Percentiles rank a stretch among this genome's conserved stretches.
Conservation (phyloP, 768 basidiomycete genomes). For the Heimioporus sp. region DNA sequence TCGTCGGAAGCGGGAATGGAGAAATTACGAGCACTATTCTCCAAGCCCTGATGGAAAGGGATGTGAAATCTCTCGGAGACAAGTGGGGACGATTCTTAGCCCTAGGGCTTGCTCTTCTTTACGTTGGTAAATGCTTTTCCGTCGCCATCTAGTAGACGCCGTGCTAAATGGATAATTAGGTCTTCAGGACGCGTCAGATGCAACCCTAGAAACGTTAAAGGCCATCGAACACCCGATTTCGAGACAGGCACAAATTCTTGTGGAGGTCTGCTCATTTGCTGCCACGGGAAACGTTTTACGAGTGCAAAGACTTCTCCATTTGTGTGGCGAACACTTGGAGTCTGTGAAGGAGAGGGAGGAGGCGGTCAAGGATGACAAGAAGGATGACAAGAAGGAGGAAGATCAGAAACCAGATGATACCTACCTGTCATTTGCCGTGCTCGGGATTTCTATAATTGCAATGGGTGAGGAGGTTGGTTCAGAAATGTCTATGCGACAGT, state of each 20-base stretch:
- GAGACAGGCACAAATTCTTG: conserved; percentile 86
- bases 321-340: conserved; percentile 90
- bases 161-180: conserved; percentile 46
- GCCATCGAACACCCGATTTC: conserved; percentile 92
- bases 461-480: conserved; percentile 99
- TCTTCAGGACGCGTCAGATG: conserved; percentile 89
- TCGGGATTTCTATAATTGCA: conserved; percentile 90
- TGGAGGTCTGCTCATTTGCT: conserved; percentile 92
- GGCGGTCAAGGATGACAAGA: conserved; percentile 37
- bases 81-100: conserved; percentile 95
- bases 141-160: not conserved
- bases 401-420: conserved; percentile 61
- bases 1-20: conserved; percentile 92
- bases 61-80: conserved; percentile 74
- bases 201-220: conserved; percentile 89
- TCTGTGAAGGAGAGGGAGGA: conserved; percentile 37
- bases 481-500: conserved; percentile 96
- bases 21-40: conserved; percentile 88
- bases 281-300: conserved; percentile 95
- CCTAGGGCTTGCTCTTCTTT: conserved; percentile 86
- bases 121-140: conserved; percentile 61
- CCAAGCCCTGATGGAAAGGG: conserved; percentile 87
- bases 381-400: conserved; percentile 62
- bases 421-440: conserved; percentile 89
- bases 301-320: conserved; percentile 87